Percentiles rank a stretch among this genome's conserved stretches.
phyloP scores from a whole-genome alignment of 495 filamentous ascomycete species.

The Penicillium manginii region DNA sequence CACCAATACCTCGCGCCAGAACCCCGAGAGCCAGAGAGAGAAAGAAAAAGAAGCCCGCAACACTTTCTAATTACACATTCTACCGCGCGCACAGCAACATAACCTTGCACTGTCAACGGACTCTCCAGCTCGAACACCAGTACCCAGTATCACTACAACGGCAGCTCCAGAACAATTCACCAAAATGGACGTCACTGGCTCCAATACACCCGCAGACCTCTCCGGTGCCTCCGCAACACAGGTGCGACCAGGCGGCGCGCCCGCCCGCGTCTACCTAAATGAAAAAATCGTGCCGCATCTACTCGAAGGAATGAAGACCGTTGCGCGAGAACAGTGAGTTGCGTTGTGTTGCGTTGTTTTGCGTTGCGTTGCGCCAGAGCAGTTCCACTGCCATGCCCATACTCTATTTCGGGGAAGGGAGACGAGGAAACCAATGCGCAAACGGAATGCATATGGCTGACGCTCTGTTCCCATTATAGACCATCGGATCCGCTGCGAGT shows the following conservation, averaged over 20 bases:
- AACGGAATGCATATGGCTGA: too few relatives aligned
- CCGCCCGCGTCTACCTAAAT: constrained; percentile 88
- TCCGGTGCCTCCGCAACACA: constrained; percentile 46
- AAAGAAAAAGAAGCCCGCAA: too few relatives aligned
- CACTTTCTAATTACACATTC: too few relatives aligned
- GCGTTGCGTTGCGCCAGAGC: too few relatives aligned
- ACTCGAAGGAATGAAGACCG: constrained; percentile 88
- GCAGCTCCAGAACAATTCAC: constrained; percentile 2
- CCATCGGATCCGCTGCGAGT: constrained; percentile 85
- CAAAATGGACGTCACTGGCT: constrained; percentile 28
- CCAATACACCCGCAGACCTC: constrained; percentile 42
- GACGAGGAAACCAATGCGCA: too few relatives aligned
- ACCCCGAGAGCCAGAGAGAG: too few relatives aligned
- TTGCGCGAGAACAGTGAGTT: constrained; percentile 80
- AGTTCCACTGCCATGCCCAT: too few relatives aligned
- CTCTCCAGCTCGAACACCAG: not conserved
- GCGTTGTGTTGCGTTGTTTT: too few relatives aligned
- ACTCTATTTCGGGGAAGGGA: too few relatives aligned
- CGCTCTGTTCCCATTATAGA: constrained; percentile 20
- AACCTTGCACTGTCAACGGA: not conserved
- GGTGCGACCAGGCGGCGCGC: constrained; percentile 71
- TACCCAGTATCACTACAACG: not conserved
- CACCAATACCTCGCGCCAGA: too few relatives aligned
- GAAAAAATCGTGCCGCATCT: constrained; percentile 81
- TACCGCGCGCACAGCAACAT: not conserved